phyloP scores from a whole-genome alignment of 345 rosid genomes.

The Syzygium aqueum region DNA sequence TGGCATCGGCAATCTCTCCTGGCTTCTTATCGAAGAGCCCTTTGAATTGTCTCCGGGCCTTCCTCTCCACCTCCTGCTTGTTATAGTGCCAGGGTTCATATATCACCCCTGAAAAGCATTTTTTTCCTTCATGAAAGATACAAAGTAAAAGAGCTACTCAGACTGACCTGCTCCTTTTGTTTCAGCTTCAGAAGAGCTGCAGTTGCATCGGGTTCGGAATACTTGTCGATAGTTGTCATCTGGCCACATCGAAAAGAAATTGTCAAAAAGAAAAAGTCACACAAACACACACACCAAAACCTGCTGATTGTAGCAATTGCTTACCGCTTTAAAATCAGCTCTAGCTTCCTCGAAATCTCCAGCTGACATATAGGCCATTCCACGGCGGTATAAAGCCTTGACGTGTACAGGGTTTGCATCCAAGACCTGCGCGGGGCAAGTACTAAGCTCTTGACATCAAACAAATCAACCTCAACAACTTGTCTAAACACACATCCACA shows the following conservation, averaged over 20 bases:
- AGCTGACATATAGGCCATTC: conserved; percentile 81
- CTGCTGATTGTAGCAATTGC: background rate
- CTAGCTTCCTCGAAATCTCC: conserved; percentile 89
- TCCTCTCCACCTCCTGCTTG: conserved; percentile 64
- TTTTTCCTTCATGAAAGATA: background rate
- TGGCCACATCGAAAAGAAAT: conserved; percentile 3
- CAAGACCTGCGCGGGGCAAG: conserved; percentile 39
- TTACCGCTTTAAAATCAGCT: conserved; percentile 59
- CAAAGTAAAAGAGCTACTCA: background rate
- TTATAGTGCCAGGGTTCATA: background rate
- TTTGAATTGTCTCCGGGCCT: conserved; percentile 78
- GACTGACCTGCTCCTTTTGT: conserved; percentile 64
- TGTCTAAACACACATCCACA: background rate
- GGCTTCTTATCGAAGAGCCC: conserved; percentile 96
- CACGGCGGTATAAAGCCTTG: conserved; percentile 88
- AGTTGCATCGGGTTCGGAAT: conserved; percentile 49
- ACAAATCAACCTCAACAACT: background rate
- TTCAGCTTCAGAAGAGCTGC: conserved; percentile 76
- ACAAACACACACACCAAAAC: background rate
- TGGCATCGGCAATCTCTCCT: conserved; percentile 63
- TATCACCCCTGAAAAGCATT: background rate
- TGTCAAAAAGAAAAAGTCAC: background rate
- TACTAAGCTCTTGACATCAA: background rate
- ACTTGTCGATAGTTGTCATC: conserved; percentile 57
- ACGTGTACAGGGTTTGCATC: conserved; percentile 79